Conservation (phyloP, 2,329 filamentous ascomycete genomes). For the Tolypocladium tropicale region DNA sequence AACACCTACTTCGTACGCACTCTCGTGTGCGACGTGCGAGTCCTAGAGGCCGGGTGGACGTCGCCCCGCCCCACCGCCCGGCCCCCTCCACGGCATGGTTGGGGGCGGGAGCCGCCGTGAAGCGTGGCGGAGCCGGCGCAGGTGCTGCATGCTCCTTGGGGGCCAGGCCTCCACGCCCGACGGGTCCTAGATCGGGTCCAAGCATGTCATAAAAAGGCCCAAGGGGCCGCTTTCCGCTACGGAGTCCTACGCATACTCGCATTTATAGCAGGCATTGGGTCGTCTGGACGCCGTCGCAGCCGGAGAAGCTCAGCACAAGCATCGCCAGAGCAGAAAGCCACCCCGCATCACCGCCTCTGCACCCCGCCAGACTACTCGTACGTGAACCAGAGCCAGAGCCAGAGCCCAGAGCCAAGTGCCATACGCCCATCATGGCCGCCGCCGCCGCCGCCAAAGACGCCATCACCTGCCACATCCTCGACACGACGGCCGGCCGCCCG, state of each 20-base stretch:
- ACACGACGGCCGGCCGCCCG: constrained; percentile 65
- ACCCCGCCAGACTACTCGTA: background rate
- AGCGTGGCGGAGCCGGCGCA: background rate
- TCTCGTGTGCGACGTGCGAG: no score
- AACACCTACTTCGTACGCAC: no score
- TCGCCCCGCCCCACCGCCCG: background rate
- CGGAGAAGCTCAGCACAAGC: background rate
- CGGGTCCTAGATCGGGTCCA: background rate
- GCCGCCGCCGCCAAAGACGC: constrained; percentile 36
- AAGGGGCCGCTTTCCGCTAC: background rate
- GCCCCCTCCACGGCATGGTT: background rate
- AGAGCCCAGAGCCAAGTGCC: no score
- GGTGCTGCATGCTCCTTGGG: background rate
- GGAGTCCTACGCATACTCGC: background rate
- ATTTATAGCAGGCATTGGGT: background rate
- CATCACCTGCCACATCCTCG: constrained; percentile 82
- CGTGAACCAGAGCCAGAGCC: background rate
- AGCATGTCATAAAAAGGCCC: no score
- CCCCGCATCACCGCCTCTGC: background rate
- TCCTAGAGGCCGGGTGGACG: no score
- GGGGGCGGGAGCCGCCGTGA: background rate
- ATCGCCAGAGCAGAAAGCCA: background rate
- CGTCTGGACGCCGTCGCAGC: background rate
- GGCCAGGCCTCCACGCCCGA: background rate
- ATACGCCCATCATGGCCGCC: background rate